Conservation (phyloP, 208 protist genomes). For the Acanthamoeba royreba region DNA sequence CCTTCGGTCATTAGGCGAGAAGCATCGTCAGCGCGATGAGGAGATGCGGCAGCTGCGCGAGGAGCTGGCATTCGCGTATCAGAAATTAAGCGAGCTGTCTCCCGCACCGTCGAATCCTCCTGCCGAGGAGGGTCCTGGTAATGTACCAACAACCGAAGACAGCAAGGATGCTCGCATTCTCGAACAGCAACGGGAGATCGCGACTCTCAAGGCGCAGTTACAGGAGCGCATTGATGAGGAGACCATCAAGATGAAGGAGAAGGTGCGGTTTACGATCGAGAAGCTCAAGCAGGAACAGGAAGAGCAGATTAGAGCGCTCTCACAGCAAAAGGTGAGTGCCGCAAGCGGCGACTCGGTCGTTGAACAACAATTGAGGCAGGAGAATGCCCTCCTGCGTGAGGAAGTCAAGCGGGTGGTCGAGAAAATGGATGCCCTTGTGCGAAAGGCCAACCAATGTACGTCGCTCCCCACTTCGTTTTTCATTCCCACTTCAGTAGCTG, state of each 20-base stretch:
- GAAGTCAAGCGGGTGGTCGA: background rate
- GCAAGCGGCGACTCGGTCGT: background rate
- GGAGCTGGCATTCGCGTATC: background rate
- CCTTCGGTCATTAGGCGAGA: background rate
- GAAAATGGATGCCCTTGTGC: background rate
- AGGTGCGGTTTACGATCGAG: background rate
- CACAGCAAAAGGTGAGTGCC: background rate
- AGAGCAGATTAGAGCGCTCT: background rate
- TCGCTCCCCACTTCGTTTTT: background rate
- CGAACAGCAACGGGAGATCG: background rate
- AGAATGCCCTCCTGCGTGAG: background rate
- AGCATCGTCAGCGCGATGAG: background rate
- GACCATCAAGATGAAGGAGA: background rate
- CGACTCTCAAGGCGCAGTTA: background rate
- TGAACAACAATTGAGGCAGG: background rate
- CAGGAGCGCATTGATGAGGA: background rate
- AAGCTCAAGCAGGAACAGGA: constrained; percentile 5
- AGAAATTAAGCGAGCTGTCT: background rate
- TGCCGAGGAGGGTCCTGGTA: no score
- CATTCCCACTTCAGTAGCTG: background rate
- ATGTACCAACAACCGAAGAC: no score
- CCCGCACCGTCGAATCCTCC: no score
- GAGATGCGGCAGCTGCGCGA: background rate
- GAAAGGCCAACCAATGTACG: background rate
- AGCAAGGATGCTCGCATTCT: background rate